These are phyloP conservation scores for Phoenix roebelenii DNA, from an alignment of 176 grass and related monocot species.

Conservation along the genomic window DNA sequence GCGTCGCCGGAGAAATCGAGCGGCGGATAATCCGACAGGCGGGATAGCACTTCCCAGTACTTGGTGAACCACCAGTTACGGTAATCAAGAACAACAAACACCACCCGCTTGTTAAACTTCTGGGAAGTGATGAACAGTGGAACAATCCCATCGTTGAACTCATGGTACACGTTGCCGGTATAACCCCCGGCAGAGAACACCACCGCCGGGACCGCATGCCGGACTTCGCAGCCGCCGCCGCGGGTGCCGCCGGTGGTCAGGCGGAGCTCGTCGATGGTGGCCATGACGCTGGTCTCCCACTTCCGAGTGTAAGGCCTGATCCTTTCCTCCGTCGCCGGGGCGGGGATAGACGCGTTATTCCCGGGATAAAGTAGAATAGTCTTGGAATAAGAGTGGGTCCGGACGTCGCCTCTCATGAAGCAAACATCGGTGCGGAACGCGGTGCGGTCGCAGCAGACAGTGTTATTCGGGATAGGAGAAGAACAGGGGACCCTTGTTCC, in stretches of 20 bases:
- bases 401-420: constrained; percentile 72
- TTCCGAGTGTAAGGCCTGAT: constrained; percentile 57
- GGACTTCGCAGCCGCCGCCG: constrained; percentile 31
- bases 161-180: constrained; percentile 87
- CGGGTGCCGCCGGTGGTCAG: constrained; percentile 10
- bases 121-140: constrained; percentile 76
- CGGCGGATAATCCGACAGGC: constrained; percentile 43
- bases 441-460: constrained; percentile 63
- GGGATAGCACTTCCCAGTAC: constrained; percentile 38
- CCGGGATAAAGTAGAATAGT: constrained; percentile 14
- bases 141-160: constrained; percentile 82
- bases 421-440: constrained; percentile 60
- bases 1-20: constrained; percentile 51
- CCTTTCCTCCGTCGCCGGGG: constrained; percentile 24
- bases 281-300: constrained; percentile 69
- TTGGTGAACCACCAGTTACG: constrained; percentile 73
- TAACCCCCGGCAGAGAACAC: constrained; percentile 88
- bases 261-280: constrained; percentile 67
- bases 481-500: constrained; percentile 27
- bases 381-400: constrained; percentile 34
- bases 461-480: constrained; percentile 18
- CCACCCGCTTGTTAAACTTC: constrained; percentile 36
- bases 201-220: constrained; percentile 40
- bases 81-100: constrained; percentile 71
- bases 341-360: constrained; percentile 6